A percentile compares a stretch with the other conserved stretches of the same genome.
phyloP scores from a whole-genome alignment of 23 red algal species.

The Gracilariopsis chorda region DNA sequence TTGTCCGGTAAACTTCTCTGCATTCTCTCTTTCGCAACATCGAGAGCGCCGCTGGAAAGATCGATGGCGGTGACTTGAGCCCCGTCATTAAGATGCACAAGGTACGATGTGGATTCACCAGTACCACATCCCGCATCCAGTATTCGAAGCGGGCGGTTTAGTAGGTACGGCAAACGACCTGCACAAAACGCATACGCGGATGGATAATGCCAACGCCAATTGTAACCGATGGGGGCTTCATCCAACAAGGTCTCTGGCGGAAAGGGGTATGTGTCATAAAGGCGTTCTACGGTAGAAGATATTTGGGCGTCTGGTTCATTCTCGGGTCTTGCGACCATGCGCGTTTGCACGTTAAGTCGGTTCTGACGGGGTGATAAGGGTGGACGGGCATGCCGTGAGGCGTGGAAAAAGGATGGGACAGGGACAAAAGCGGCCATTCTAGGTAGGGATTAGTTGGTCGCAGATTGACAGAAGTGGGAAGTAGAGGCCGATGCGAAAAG shows the following conservation, averaged over 20 bases:
- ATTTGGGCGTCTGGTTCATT: slow-evolving; percentile 71
- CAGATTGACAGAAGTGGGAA: too few relatives aligned
- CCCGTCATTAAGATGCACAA: slow-evolving; percentile 91
- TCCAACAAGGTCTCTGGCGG: slow-evolving; percentile 92
- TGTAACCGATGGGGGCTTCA: slow-evolving; percentile 94
- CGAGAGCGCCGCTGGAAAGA: slow-evolving; percentile 79
- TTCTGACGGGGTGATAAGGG: too few relatives aligned
- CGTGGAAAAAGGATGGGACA: too few relatives aligned
- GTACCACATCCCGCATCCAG: slow-evolving; percentile 99
- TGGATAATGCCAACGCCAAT: slow-evolving; percentile 99
- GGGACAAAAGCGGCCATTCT: too few relatives aligned
- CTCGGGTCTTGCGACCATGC: slow-evolving; percentile 68
- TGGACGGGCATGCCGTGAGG: too few relatives aligned
- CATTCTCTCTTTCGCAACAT: slow-evolving; percentile 77
- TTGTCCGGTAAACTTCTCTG: slow-evolving; percentile 59
- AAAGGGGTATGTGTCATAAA: slow-evolving; percentile 96
- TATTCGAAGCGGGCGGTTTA: slow-evolving; percentile 58
- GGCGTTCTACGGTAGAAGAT: slow-evolving; percentile 68
- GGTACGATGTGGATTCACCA: slow-evolving; percentile 88
- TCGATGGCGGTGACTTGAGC: slow-evolving; percentile 89
- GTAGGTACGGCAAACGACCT: slow-evolving; percentile 39
- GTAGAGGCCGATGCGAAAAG: too few relatives aligned
- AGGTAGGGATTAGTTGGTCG: too few relatives aligned
- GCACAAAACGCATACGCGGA: slow-evolving; percentile 94
- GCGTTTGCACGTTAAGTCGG: too few relatives aligned